Base-by-base conservation (phyloP, 352 stramenopile species). In the Phytophthora ramorum region DNA sequence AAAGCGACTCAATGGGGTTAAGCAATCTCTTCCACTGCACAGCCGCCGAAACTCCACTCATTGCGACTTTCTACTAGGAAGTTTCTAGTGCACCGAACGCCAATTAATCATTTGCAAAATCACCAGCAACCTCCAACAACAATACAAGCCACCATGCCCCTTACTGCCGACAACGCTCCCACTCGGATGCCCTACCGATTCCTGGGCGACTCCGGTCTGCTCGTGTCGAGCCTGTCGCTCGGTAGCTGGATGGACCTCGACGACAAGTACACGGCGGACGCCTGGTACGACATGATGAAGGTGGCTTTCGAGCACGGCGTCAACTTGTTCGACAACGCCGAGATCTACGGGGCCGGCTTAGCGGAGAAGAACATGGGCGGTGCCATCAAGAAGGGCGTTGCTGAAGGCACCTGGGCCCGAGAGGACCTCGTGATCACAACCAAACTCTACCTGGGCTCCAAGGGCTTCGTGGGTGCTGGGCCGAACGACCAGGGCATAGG, bases 351-450 rank as follows among this genome's bases (percentile, higher is more conserved):
- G 13, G 34, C 34, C 7, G 74, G 79, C 16, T 17, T 69, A 10
- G 59, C 78, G 1, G 78, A 87, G 45, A 58, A 46, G 17, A 63
- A 70, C 48, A 75, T 78, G 50, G 73, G 76, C 8, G 45, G 59
- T 44, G 55, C 74, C 9, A 55, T 85, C n/a, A 59, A 71, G 26
- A 77, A 71, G 50, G 69, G 68, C 3, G 64, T 82, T 35, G 52
- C 41, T 0, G 35, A 64, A 14, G 61, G 48, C 5, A 46, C 63
- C 0, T 73, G 50, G 49, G 43, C 38, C 12, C 64, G 76, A 4
- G 75, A 82, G 20, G 69, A 86, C 74, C 41, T 92, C 1, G 74
- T 92, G 7, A 53, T 92, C 46, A 71, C 64, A 16, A 90, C 81
- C 43, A 93, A 93, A 59, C 73, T 92, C 58, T 84, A 78, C n/a